Base-by-base conservation (phyloP, 352 stramenopile species). In the Phytophthora ohioensis region DNA sequence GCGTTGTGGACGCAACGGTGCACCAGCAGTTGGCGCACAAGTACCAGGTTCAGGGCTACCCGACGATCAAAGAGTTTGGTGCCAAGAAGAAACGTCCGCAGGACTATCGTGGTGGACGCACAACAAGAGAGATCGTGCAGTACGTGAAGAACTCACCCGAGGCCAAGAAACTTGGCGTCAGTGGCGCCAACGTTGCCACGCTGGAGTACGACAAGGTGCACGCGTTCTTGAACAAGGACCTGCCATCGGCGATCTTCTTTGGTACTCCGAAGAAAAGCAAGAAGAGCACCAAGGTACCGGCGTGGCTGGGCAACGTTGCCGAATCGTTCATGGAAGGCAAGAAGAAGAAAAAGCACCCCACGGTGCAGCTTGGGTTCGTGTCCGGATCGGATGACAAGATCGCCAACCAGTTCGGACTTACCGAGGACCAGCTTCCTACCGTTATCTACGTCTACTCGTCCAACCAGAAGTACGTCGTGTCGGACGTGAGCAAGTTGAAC, bases 41-140 rank as follows among this genome's bases (percentile, higher is more conserved):
- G 70, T 95, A 91, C 67, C 73, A 86, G 52, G 76, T 95, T 64
- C 76, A 92, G 61, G 87, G 87, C 31, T 95, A 89, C 64, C 87
- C 87, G 48, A 95, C 87, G 8, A 91, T 95, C 71, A 94, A 93
- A 78, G 85, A 93, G 57, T 94, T 94, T 49, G 87, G 84, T 9
- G 77, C 79, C 39, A 92, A 93, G 67, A 94, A 94, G 80, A 92
- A 90, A 65, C 89, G 88, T 42, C 87, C 87, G 32, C 74, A 64
- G 32, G 87, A 93, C 57, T 94, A 92, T 71, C 82, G 82, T 27
- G 85, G 85, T 12, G 85, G 85, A 17, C 87, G 87, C 56, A 83
- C 82, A 4, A 67, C 73, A 43, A 73, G 67, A 38, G 87, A 92
- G 6, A 92, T 94, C 57, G 73, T 94, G 8, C 69, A 89, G 63